Evolutionary conservation across 257 asterid species (phyloP), one percentile per base, ranked within the genome.

Genomic region (Gentiana macrophylla): DNA sequence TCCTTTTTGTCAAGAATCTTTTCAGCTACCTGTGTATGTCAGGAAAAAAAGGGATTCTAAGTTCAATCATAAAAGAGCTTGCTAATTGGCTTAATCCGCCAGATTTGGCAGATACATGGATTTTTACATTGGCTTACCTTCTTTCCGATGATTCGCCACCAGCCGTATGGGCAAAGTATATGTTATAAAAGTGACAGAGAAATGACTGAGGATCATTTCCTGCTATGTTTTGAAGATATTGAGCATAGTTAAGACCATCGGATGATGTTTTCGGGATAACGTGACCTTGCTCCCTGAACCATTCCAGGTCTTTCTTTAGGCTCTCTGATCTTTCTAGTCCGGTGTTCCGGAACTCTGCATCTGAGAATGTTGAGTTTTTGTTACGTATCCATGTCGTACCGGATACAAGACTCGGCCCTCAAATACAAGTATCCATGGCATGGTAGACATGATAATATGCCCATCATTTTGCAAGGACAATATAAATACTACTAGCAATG

Each of bases 81-180:
- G 44, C 44, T 38, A 38, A 38, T 38, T 38, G 44, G 6, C 8
- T 38, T 38, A 38, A 38, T 4, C 44, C 1, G 4, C 44, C 44
- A 0, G 4, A 38, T 38, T 7, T 38, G 8, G 8, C 44, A 24
- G 24, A 24, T 24, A 24, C 44, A 38, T 38, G 8, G 8, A 38
- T 55, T 55, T 12, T 36, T 24, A 56, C 15, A 43, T 4, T 32
- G 3, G 32, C 49, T 38, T 13, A 91, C 98, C 96, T 91, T 91
- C 67, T 71, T 79, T 71, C 98, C 98, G 0, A 91, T 91, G 96
- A 91, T 91, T 72, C 96, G 49, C 98, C 98, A 63, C 98, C 98
- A 68, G 98, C 98, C 5, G 96, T 49, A 77, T 91, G 98, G 35
- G 95, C 98, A 61, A 91, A 91, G 78, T 87, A 91, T 32, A 77